Evolutionary conservation across 2,329 filamentous ascomycete genomes (phyloP), one percentile per base, ranked within the genome.

Genomic region (Phialemonium atrogriseum): DNA sequence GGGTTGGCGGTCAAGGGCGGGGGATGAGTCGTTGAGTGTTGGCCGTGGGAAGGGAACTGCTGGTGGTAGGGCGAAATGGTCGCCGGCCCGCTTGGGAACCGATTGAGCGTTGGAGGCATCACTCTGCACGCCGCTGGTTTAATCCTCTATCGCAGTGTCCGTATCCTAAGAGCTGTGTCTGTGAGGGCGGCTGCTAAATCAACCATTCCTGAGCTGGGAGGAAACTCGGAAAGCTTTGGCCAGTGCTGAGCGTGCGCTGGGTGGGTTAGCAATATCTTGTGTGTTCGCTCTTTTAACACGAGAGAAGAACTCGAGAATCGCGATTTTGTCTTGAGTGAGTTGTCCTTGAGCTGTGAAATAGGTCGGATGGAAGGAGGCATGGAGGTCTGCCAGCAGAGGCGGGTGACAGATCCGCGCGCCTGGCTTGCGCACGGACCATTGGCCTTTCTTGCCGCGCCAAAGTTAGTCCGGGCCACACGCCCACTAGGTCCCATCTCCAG

Each of bases 1-100:
- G 82, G 77, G 52, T 84, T 83, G 37, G 70, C 68, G 42, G 73
- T 71, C 35, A 88, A 52, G 27, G 61, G 58, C n/a, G 60, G 62
- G 34, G 63, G 62, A 39, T 68, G 70, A 22, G 56, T 59, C 33
- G 54, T 51, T 24, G 58, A 50, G 41, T 68, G 64, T 42, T 73
- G 70, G 26, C 64, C 60, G 44, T 73, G 68, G 22, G 64, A 61
- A n/a, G 68, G 61, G 46, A 72, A 75, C 37, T 70, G 69, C 32
- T 66, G 62, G 37, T 65, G 63, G 45, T 68, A 68, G 7, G 59
- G 58, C 21, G 59, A 56, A 39, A 66, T 58, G 36, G 53, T 47
- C 33, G 57, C 62, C 31, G 64, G 65, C 43, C 64, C 64, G 48
- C 52, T 58, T 43, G 59, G 59, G 52, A 66, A 69, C 54, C 66